These are phyloP conservation scores for Populus deltoides DNA, from an alignment of 345 rosid genomes.

Conservation along the genomic window DNA sequence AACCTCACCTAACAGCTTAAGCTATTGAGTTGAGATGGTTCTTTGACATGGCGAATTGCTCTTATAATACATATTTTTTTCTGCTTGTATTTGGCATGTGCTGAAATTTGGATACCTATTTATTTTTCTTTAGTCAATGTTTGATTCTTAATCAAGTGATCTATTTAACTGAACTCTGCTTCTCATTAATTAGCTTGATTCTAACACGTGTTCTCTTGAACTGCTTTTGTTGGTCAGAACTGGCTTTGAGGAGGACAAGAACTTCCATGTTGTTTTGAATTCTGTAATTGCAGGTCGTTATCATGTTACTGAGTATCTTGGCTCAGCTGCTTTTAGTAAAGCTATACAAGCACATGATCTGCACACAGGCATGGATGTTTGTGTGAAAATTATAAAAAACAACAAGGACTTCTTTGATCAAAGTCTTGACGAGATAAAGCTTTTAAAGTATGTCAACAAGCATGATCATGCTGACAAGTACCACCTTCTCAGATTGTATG, in stretches of 20 bases:
- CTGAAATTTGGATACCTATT: not conserved
- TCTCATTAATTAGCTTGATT: slow-evolving; percentile 11
- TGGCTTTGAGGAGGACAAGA: slow-evolving; percentile 99
- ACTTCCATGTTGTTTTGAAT: slow-evolving; percentile 89
- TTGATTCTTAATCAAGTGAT: not conserved
- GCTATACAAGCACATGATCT: slow-evolving; percentile 99
- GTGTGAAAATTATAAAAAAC: slow-evolving; percentile 95
- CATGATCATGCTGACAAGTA: slow-evolving; percentile 96
- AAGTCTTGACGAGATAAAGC: slow-evolving; percentile 98
- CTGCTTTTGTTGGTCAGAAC: slow-evolving; percentile 56
- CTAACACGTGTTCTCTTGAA: slow-evolving; percentile 17
- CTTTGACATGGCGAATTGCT: no score
- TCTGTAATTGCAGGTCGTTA: slow-evolving; percentile 95
- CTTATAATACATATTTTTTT: not conserved
- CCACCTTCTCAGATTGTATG: slow-evolving; percentile 94
- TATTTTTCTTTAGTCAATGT: not conserved
- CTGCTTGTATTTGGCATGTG: not conserved
- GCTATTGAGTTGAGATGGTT: no score
- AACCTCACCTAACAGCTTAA: no score
- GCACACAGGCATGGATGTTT: slow-evolving; percentile 96
- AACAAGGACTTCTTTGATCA: slow-evolving; percentile 99
- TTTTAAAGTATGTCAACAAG: slow-evolving; percentile 95
- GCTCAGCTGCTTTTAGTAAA: slow-evolving; percentile 98
- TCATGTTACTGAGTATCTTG: slow-evolving; percentile 98
- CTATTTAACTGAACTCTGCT: not conserved